A percentile compares a stretch with the other conserved stretches of the same genome.
Evolutionary conservation across 2,329 filamentous ascomycete species (phyloP).

Genomic region (Colletotrichum siamense): DNA sequence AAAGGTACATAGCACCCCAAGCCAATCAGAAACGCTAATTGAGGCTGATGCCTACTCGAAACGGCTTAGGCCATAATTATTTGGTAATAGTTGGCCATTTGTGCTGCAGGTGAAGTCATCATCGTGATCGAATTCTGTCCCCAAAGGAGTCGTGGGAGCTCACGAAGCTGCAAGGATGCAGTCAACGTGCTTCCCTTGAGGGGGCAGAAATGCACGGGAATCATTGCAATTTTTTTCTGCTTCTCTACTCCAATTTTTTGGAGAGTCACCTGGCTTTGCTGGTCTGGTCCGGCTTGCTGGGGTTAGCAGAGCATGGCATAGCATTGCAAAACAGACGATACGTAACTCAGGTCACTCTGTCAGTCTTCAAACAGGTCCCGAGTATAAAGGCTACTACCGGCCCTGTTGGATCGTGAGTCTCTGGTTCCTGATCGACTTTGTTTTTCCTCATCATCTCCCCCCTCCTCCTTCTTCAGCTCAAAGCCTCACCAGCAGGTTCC

Average conservation of each 20-base stretch:
- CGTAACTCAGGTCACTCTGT: background rate
- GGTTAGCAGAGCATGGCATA: background rate
- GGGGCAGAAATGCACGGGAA: background rate
- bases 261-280: constrained; percentile 13
- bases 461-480: background rate
- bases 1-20: background rate
- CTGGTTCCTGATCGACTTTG: constrained; percentile 1
- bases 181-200: constrained; percentile 8
- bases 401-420: constrained; percentile 14
- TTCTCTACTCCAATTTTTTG: background rate
- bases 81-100: constrained; percentile 21
- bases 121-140: constrained; percentile 20
- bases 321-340: constrained; percentile 1
- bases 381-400: constrained; percentile 6
- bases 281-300: background rate
- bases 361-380: background rate
- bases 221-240: background rate
- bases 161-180: constrained; percentile 20
- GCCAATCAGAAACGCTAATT: constrained; percentile 6
- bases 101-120: constrained; percentile 24
- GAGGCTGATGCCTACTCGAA: constrained; percentile 1
- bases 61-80: constrained; percentile 5
- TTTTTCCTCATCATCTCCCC: background rate
- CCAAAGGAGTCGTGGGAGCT: background rate
- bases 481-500: background rate